Percentiles rank a stretch among this genome's conserved stretches.
phyloP scores from a whole-genome alignment of 441 rosid genomes.

The Adansonia rubrostipa region DNA sequence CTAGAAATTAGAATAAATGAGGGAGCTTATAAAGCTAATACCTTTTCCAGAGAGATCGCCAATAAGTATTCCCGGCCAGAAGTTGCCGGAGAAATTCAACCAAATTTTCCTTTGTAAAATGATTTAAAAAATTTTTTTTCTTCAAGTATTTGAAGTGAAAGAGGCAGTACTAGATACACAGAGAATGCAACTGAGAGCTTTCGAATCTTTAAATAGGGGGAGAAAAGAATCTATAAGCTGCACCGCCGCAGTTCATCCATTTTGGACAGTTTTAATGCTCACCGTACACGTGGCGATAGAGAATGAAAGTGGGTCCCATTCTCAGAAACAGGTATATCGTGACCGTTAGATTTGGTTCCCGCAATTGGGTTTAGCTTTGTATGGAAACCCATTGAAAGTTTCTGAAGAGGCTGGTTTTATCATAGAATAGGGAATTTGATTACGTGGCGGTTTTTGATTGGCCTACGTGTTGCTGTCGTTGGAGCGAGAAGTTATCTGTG shows the following conservation, averaged over 20 bases:
- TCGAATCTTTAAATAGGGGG: neutral
- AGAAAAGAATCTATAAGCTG: neutral
- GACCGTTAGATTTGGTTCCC: neutral
- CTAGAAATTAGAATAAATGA: conserved; percentile 21
- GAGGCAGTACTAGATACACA: neutral
- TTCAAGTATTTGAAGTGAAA: conserved; percentile 4
- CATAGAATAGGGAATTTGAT: neutral
- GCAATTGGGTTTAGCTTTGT: neutral
- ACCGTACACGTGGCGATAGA: conserved; percentile 6
- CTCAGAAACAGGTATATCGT: neutral
- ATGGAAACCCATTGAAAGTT: too few relatives aligned
- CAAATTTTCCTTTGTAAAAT: too few relatives aligned
- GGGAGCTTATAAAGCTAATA: conserved; percentile 17
- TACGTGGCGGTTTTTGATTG: neutral
- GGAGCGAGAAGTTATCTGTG: neutral
- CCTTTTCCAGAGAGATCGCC: conserved; percentile 41
- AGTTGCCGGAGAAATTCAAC: conserved; percentile 19
- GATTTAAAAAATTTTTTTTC: neutral
- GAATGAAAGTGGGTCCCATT: neutral
- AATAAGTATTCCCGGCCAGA: conserved; percentile 30
- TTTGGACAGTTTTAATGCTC: neutral
- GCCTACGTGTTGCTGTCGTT: neutral
- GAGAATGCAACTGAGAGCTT: neutral
- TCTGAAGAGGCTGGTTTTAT: too few relatives aligned
- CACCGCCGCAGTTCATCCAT: neutral